A percentile compares a stretch with the other conserved stretches of the same genome.
phyloP scores from a whole-genome alignment of 441 rosid species.

The Geranium incanum region DNA sequence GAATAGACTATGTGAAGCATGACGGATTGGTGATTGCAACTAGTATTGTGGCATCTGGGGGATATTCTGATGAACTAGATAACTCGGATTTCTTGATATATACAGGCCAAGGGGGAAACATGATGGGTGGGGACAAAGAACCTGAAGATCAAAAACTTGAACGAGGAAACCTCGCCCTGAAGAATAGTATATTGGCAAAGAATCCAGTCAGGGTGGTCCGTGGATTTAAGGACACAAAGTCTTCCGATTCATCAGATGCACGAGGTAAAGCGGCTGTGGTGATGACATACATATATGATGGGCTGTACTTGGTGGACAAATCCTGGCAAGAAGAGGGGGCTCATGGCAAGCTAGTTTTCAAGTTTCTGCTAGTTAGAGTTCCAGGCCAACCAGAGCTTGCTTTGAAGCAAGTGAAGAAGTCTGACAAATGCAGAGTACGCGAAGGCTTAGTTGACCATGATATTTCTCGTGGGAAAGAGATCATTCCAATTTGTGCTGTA shows the following conservation, averaged over 20 bases:
- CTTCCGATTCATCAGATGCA: slow-evolving; percentile 30
- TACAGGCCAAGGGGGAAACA: slow-evolving; percentile 81
- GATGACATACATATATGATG: slow-evolving; percentile 57
- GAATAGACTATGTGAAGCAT: slow-evolving; percentile 62
- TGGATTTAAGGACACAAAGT: slow-evolving; percentile 36
- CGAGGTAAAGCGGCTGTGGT: slow-evolving; percentile 22
- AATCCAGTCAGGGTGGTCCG: slow-evolving; percentile 83
- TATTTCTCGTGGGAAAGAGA: slow-evolving; percentile 66
- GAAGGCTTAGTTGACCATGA: slow-evolving; percentile 61
- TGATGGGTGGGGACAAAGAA: slow-evolving; percentile 41
- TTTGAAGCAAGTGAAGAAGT: slow-evolving; percentile 65
- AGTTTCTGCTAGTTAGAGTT: slow-evolving; percentile 51
- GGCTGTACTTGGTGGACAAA: slow-evolving; percentile 57
- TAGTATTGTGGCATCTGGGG: slow-evolving; percentile 78
- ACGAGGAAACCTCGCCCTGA: slow-evolving; percentile 64
- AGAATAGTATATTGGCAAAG: slow-evolving; percentile 42
- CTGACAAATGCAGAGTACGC: slow-evolving; percentile 35
- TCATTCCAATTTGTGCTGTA: slow-evolving; percentile 59
- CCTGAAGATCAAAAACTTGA: slow-evolving; percentile 73
- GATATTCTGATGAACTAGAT: slow-evolving; percentile 65
- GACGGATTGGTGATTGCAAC: slow-evolving; percentile 40
- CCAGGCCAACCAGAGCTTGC: slow-evolving; percentile 83
- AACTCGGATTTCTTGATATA: slow-evolving; percentile 64
- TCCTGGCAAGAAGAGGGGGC: slow-evolving; percentile 52
- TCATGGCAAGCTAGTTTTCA: slow-evolving; percentile 62